Percentiles rank a stretch among this genome's conserved stretches.
phyloP scores from a whole-genome alignment of 495 filamentous ascomycete genomes.

The Hypoxylon lenormandii region DNA sequence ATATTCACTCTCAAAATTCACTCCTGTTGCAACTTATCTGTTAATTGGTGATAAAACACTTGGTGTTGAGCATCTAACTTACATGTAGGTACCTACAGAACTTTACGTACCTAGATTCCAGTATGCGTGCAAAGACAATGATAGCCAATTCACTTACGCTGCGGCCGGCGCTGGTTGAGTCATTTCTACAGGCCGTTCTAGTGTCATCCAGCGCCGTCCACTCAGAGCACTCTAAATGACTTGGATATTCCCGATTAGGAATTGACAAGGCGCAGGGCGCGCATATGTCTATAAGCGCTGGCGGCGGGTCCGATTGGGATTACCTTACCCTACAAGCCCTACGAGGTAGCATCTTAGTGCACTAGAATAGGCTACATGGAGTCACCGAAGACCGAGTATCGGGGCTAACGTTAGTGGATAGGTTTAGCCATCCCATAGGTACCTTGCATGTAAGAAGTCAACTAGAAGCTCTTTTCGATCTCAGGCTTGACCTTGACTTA shows the following conservation, averaged over 20 bases:
- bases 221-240: neutral
- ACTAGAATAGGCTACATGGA: neutral
- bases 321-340: no score
- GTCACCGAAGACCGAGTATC: constrained; percentile 3
- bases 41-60: no score
- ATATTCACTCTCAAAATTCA: no score
- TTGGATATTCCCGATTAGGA: constrained; percentile 1
- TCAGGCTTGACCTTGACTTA: neutral
- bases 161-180: neutral
- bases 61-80: no score
- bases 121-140: no score
- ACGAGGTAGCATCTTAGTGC: no score
- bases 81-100: no score
- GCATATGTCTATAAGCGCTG: neutral
- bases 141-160: neutral
- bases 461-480: neutral
- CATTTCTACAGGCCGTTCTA: neutral
- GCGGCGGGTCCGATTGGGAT: no score
- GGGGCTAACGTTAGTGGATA: neutral
- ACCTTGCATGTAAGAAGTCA: neutral
- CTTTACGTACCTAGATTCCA: no score
- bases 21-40: no score
- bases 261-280: constrained; percentile 6
- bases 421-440: neutral
- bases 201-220: neutral